phyloP scores from a whole-genome alignment of 805 yeast genomes.

The Metschnikowia chrysomelidarum region DNA sequence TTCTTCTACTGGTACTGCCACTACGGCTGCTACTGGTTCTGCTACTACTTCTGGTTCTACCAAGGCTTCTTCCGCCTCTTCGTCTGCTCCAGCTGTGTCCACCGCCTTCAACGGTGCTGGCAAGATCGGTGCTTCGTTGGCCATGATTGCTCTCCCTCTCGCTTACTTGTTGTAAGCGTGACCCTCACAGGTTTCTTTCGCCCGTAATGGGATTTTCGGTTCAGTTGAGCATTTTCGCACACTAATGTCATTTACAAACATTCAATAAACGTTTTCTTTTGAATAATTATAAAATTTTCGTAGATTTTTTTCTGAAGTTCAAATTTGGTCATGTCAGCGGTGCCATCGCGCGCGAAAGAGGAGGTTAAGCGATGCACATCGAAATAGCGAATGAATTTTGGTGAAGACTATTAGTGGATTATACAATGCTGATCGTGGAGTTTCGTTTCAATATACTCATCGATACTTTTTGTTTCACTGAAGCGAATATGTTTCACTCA shows the following conservation, averaged over 20 bases:
- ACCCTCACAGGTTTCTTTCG: conserved; percentile 3
- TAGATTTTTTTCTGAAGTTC: too few species aligned
- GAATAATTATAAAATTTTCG: too few species aligned
- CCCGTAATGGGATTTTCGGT: conserved; percentile 2
- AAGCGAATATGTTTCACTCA: too few species aligned
- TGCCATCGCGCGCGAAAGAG: too few species aligned
- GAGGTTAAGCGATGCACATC: too few species aligned
- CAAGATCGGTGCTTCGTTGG: conserved; percentile 26
- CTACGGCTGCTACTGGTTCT: conserved; percentile 7
- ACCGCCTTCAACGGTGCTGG: conserved; percentile 21
- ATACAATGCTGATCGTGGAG: too few species aligned
- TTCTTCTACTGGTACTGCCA: background rate
- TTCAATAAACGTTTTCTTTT: too few species aligned
- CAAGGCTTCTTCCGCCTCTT: conserved; percentile 12
- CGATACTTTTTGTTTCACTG: too few species aligned
- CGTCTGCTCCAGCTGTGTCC: conserved; percentile 14
- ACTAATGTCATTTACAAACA: conserved; percentile 1
- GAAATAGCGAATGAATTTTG: too few species aligned
- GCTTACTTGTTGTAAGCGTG: conserved; percentile 34
- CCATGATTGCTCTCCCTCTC: conserved; percentile 32
- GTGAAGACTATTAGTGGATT: too few species aligned
- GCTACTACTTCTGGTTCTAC: conserved; percentile 13
- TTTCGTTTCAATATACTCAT: too few species aligned
- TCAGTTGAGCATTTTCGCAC: conserved; percentile 1
- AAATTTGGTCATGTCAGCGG: too few species aligned